Evolutionary conservation across 2,329 filamentous ascomycete species (phyloP), one percentile per base, ranked within the genome.

Genomic region (Cercospora sp.): DNA sequence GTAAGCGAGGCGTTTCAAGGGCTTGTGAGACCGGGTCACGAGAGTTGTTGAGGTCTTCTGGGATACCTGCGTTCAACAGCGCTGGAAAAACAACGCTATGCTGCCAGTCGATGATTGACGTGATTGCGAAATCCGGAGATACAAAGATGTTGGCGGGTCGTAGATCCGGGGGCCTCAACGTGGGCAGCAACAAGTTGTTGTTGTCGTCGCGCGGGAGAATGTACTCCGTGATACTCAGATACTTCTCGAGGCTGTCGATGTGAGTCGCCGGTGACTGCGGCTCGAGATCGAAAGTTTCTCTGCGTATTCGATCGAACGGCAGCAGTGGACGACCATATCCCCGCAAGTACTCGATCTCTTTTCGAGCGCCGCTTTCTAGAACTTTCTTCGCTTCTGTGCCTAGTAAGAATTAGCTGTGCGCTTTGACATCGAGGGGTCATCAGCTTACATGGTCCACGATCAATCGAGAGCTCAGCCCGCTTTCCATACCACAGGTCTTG

Each of bases 101-200:
- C 70, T 83, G 80, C 81, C 80, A 83, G 67, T 83, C 80, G 40
- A 83, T 81, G 1, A 83, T 68, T 68, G 30, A 59, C 4, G 70
- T 73, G 18, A 73, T 71, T 7, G 65, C 40, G 72, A 73, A 72
- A 32, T 76, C 66, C 5, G 77, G 70, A 40, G 73, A 76, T 10
- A 78, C 67, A 59, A 79, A 78, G 24, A 79, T 75, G 66, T 78
- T 80, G 67, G 73, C 74, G 1, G 77, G 76, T 49, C 74, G 70
- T n/a, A 79, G 69, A 62, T 73, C 72, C 21, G 71, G 72, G 66
- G 69, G 69, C 43, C 73, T 65, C 12, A 72, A n/a, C n/a, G 55
- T 40, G 21, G 73, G 66, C 13, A 65, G 67, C 6, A 49, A 67
- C 60, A 77, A 67, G n/a, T n/a, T n/a, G 24, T 62, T 40, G 3